Evolutionary conservation across 768 basidiomycete genomes (phyloP).

Genomic region (Amyloporia xantha): DNA sequence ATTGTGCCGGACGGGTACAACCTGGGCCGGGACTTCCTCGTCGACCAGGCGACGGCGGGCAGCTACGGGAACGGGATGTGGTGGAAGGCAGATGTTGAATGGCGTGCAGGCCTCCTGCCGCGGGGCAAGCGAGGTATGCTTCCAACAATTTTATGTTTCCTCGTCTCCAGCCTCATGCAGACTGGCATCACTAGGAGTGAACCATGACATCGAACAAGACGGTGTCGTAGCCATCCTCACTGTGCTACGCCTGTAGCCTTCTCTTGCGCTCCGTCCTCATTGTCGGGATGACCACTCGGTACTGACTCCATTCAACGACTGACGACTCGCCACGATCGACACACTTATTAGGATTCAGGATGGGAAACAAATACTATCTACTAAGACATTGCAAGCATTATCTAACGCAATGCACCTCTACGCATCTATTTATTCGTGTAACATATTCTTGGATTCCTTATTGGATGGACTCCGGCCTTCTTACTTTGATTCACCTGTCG

Average conservation of each 20-base stretch:
- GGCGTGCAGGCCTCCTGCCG: conserved; percentile 61
- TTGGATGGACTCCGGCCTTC: too few species aligned
- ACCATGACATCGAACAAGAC: conserved; percentile 77
- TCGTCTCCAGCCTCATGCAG: background rate
- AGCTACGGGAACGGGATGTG: conserved; percentile 55
- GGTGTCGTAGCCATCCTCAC: conserved; percentile 77
- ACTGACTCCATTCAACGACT: too few species aligned
- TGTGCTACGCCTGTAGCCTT: conserved; percentile 39
- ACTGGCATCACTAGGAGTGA: conserved; percentile 48
- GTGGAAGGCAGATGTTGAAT: conserved; percentile 78
- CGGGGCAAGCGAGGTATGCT: conserved; percentile 59
- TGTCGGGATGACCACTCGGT: too few species aligned
- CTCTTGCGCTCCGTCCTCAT: background rate
- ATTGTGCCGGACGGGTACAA: conserved; percentile 81
- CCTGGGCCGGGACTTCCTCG: conserved; percentile 72
- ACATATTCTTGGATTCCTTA: too few species aligned
- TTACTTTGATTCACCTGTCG: too few species aligned
- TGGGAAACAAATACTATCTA: too few species aligned
- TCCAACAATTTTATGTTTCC: background rate
- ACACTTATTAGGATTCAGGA: too few species aligned
- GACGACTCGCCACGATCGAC: background rate
- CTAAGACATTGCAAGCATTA: too few species aligned
- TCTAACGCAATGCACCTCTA: too few species aligned
- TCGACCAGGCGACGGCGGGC: conserved; percentile 55
- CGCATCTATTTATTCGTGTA: too few species aligned